phyloP scores from a whole-genome alignment of 2,329 filamentous ascomycete species.

The Diplodia seriata region DNA sequence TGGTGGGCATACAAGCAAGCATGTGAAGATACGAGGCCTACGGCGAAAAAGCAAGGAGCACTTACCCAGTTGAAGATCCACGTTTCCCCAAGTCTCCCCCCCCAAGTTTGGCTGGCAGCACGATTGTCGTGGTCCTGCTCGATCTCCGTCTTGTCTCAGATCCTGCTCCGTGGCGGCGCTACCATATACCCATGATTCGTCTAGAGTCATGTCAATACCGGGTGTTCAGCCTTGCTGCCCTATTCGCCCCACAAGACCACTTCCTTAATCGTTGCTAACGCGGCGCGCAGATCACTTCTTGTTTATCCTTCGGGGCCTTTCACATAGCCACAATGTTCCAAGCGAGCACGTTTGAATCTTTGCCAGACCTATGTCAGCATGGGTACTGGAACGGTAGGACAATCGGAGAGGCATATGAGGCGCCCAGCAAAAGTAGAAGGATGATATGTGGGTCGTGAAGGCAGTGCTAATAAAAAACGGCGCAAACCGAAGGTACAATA shows the following conservation, averaged over 20 bases:
- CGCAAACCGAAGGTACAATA: not conserved
- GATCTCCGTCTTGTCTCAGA: slow-evolving; percentile 1
- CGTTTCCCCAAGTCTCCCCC: not conserved
- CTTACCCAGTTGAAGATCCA: not conserved
- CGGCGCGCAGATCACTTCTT: not conserved
- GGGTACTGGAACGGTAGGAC: not conserved
- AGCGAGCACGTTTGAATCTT: not conserved
- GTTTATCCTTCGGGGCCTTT: not conserved
- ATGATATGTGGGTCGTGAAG: not conserved
- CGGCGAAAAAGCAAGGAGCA: not conserved
- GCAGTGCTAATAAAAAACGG: not conserved
- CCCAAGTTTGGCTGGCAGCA: not conserved
- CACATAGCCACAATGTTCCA: not conserved
- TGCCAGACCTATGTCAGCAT: not conserved
- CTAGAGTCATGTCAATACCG: not conserved
- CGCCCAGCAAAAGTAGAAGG: not conserved
- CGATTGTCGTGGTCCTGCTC: not conserved
- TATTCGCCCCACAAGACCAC: not conserved
- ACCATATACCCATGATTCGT: not conserved
- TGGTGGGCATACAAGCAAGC: not conserved
- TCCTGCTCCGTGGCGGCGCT: not conserved
- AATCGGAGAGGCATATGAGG: not conserved
- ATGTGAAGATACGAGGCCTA: not conserved
- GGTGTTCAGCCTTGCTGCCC: not conserved
- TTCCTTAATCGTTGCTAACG: not conserved